Base-by-base conservation (phyloP, 495 filamentous ascomycete species). In the Talaromyces stipitatus region DNA sequence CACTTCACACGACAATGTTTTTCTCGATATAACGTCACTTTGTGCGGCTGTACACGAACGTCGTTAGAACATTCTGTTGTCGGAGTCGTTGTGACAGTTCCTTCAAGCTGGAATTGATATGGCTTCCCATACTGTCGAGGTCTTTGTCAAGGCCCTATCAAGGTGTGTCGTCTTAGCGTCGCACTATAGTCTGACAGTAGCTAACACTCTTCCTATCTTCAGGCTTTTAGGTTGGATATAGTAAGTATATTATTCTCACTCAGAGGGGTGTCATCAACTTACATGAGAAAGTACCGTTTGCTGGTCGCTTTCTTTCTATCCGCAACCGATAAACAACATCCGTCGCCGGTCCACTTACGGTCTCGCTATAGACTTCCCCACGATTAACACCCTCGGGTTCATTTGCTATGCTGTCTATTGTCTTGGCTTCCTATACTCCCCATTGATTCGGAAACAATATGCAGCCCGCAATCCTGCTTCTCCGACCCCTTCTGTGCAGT, bases 241-340 rank as follows among this genome's bases (percentile, higher is more conserved):
- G 68, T 71, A 63, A 58, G n/a, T 55, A 20, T 16, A 1, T 4
- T 5, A 23, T 9, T 57, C 26, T 53, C 14, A 27, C 20, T 23
- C 22, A 4, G 24, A 26, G 12, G 23, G 4, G 36, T 48, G 45
- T 26, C 45, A 26, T 29, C 10, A 10, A 27, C 50, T 53, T n/a
- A 50, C 26, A 4, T 18, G 11, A 14, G n/a, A 43, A 56, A 82
- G 79, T 71, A 84, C 82, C 57, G 53, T 85, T n/a, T 82, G 79
- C 65, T 95, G 92, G 92, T 89, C 87, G 1, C 66, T 87, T 36
- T 95, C 90, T 11, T 97, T 96, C 73, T 98, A 97, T 66, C 92
- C 95, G 1, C 94, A 97, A 64, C 81, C 86, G 1, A 68, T 92
- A 36, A 79, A 83, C 56, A 98, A 95, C 76, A 85, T 77, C 66